Percentiles rank a stretch among this genome's conserved stretches.
Conservation (phyloP, 1,139 yeast genomes). For the Yamadazyma atlantica region DNA sequence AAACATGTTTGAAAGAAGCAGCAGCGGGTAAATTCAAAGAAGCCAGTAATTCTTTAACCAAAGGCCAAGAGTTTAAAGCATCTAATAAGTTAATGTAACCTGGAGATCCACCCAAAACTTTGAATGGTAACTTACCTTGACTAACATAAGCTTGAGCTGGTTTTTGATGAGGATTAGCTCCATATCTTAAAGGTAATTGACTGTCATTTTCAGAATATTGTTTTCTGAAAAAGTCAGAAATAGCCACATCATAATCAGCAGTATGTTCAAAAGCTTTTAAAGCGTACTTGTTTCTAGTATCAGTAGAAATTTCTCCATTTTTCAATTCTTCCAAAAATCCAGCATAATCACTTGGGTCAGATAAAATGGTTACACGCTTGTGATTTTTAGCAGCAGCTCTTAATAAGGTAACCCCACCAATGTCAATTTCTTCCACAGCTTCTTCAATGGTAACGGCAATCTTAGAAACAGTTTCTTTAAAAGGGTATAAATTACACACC, state of each 20-base stretch:
- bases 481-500: constrained; percentile 96
- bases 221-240: constrained; percentile 95
- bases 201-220: constrained; percentile 88
- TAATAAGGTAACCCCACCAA: constrained; percentile 95
- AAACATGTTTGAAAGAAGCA: constrained; percentile 97
- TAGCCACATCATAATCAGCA: constrained; percentile 94
- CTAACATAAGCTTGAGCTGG: constrained; percentile 96
- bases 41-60: constrained; percentile 94
- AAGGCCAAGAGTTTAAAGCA: constrained; percentile 97
- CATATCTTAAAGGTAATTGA: constrained; percentile 93
- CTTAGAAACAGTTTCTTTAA: constrained; percentile 95
- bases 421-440: constrained; percentile 97
- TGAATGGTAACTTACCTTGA: constrained; percentile 87
- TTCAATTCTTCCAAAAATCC: constrained; percentile 78
- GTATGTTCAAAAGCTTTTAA: constrained; percentile 98
- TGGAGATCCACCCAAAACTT: constrained; percentile 91
- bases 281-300: constrained; percentile 80
- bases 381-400: constrained; percentile 99
- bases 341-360: constrained; percentile 93
- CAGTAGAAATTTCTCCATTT: constrained; percentile 68
- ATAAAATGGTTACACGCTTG: constrained; percentile 88
- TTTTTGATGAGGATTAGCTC: constrained; percentile 98
- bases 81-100: constrained; percentile 96
- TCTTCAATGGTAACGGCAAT: constrained; percentile 94
- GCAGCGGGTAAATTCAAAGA: constrained; percentile 96